Base-by-base conservation (phyloP, 352 stramenopile species). In the Phytophthora ohioensis region DNA sequence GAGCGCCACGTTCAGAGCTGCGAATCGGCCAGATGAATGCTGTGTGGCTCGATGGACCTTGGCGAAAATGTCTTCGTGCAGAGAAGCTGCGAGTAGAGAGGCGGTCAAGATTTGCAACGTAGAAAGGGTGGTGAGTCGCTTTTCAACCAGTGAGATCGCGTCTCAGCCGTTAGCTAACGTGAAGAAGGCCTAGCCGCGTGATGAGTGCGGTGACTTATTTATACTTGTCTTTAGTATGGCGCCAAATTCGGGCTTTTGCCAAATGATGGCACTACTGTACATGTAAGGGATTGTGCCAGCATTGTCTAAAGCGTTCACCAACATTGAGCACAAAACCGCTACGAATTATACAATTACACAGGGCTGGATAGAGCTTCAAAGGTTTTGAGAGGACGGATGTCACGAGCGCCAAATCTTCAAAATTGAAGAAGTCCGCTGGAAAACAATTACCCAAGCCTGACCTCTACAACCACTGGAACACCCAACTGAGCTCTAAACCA, bases 91-190 rank as follows among this genome's bases (percentile, higher is more conserved):
- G 43, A 13, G 17, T 34, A 57, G 51, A 61, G 61, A 68, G 48
- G 54, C 48, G 48, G 52, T 64, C 45, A 49, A 30, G 60, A 65
- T 61, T 69, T 56, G 66, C 56, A 7, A 7, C 11, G 46, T 62
- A 51, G 49, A 67, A 69, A 56, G 35, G 61, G 2, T 43, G 12
- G 3, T 2, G 12, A 36, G 45, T 17, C 17, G n/a, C 39, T 31
- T 69, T 75, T 75, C 34, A 42, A 21, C 67, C 67, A 75, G 15
- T 75, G 32, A 68, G 12, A 63, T 54, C 9, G 12, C 27, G 13
- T 49, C 6, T 17, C 5, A 1, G 1, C 2, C 47, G 7, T 59
- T 69, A 70, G 41, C 60, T 75, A 65, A 66, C 45, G 35, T 2
- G 60, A 55, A 66, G 53, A 74, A 62, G 13, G 9, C 60, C 42